These are phyloP conservation scores for Fusarium abutilonis DNA, from an alignment of 2,329 filamentous ascomycete species.

Conservation along the genomic window DNA sequence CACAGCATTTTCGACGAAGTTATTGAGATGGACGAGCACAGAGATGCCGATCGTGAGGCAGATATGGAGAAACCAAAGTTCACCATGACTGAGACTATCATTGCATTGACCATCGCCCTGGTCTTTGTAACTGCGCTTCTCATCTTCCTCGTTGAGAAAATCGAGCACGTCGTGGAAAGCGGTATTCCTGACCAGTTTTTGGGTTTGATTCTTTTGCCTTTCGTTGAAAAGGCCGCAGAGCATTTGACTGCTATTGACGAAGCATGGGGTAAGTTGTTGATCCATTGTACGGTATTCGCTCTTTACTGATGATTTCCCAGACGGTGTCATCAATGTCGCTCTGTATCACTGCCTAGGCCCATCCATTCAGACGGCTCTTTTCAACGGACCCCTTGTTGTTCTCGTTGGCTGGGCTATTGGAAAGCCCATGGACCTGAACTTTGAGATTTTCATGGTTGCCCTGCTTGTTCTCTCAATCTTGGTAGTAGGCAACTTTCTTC, in stretches of 20 bases:
- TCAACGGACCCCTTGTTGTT: conserved; percentile 78
- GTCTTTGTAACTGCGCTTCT: conserved; percentile 71
- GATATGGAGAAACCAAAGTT: conserved; percentile 70
- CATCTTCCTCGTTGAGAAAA: conserved; percentile 73
- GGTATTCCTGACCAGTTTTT: conserved; percentile 49
- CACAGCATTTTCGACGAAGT: conserved; percentile 71
- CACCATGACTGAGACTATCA: conserved; percentile 70
- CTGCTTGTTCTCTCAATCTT: conserved; percentile 78
- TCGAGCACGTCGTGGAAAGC: conserved; percentile 59
- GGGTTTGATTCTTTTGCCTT: conserved; percentile 70
- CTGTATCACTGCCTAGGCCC: conserved; percentile 77
- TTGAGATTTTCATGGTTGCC: conserved; percentile 80
- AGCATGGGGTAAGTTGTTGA: conserved; percentile 61
- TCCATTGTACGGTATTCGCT: rapidly evolving
- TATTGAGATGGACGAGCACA: conserved; percentile 58
- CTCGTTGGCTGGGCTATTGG: conserved; percentile 75
- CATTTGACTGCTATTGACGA: conserved; percentile 76
- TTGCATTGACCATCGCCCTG: conserved; percentile 67
- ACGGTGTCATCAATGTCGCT: conserved; percentile 74
- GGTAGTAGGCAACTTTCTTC: conserved; percentile 78
- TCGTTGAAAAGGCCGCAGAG: conserved; percentile 77
- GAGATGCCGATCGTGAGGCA: conserved; percentile 65
- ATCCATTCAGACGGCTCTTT: conserved; percentile 78
- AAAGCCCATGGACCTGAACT: conserved; percentile 74
- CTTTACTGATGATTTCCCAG: conserved; percentile 41